A percentile compares a stretch with the other conserved stretches of the same genome.
phyloP scores from a whole-genome alignment of 176 grass and related monocot genomes.

The Pharus latifolius region DNA sequence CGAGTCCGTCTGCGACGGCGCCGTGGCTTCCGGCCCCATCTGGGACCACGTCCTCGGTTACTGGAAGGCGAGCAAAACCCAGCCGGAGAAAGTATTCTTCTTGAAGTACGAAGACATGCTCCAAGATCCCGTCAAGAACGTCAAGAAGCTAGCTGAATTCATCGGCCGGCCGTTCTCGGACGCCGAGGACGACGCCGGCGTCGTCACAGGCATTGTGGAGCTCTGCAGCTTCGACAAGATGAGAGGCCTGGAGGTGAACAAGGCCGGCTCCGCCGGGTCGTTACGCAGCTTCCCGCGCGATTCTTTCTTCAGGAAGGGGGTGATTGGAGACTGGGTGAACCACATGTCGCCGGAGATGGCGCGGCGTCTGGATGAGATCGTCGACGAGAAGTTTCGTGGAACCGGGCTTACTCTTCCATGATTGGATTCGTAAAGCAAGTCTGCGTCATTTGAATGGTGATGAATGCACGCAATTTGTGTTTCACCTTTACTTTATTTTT shows the following conservation, averaged over 20 bases:
- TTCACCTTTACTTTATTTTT: neutral
- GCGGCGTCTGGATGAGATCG: conserved; percentile 10
- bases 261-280: neutral
- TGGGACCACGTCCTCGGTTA: conserved; percentile 45
- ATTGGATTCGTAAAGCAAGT: neutral
- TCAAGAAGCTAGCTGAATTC: conserved; percentile 30
- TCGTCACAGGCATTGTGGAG: conserved; percentile 13
- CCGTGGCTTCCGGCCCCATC: conserved; percentile 17
- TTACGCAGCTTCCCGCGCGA: neutral
- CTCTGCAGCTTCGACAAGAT: conserved; percentile 44
- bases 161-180: conserved; percentile 26
- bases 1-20: conserved; percentile 31
- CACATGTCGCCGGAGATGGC: conserved; percentile 33
- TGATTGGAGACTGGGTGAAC: conserved; percentile 37
- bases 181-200: conserved; percentile 17
- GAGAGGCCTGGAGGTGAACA: conserved; percentile 40
- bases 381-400: conserved; percentile 10
- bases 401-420: neutral
- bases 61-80: conserved; percentile 20
- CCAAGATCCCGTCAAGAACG: neutral
- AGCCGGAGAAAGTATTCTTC: conserved; percentile 20
- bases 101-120: conserved; percentile 51
- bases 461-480: too few species aligned
- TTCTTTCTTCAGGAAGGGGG: conserved; percentile 28
- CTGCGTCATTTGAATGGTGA: too few species aligned